phyloP scores from a whole-genome alignment of 805 yeast genomes.

The Candida chilensis region DNA sequence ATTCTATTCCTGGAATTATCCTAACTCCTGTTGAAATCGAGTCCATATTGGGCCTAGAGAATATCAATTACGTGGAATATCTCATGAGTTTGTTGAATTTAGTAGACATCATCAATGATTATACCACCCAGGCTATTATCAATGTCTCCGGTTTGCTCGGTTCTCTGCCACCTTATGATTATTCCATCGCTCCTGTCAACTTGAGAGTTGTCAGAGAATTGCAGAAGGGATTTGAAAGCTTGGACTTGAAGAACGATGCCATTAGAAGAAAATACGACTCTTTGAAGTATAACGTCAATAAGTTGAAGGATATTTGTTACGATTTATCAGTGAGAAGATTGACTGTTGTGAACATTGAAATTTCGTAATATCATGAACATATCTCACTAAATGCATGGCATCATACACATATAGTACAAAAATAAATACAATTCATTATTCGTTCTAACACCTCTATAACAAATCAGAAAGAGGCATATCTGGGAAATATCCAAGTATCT shows the following conservation, averaged over 20 bases:
- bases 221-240: constrained; percentile 15
- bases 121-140: constrained; percentile 13
- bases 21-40: constrained; percentile 9
- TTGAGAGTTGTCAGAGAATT: constrained; percentile 11
- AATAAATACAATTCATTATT: too few relatives aligned
- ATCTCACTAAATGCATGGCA: too few relatives aligned
- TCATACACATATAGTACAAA: too few relatives aligned
- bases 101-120: constrained; percentile 14
- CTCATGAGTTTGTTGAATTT: constrained; percentile 11
- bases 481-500: constrained; percentile 40
- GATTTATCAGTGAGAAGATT: constrained; percentile 12
- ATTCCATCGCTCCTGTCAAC: constrained; percentile 9
- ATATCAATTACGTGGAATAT: constrained; percentile 11
- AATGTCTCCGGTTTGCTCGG: constrained; percentile 7
- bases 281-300: constrained; percentile 16
- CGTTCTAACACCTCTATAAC: too few relatives aligned
- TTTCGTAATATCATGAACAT: too few relatives aligned
- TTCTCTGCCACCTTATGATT: background rate
- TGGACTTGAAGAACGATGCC: constrained; percentile 18
- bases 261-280: constrained; percentile 17
- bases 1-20: constrained; percentile 8
- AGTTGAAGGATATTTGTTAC: constrained; percentile 15
- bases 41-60: constrained; percentile 2
- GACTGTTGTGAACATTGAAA: constrained; percentile 6
- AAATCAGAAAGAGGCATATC: constrained; percentile 29